Conservation (phyloP, 441 rosid species). For the Mallotus repandus region DNA sequence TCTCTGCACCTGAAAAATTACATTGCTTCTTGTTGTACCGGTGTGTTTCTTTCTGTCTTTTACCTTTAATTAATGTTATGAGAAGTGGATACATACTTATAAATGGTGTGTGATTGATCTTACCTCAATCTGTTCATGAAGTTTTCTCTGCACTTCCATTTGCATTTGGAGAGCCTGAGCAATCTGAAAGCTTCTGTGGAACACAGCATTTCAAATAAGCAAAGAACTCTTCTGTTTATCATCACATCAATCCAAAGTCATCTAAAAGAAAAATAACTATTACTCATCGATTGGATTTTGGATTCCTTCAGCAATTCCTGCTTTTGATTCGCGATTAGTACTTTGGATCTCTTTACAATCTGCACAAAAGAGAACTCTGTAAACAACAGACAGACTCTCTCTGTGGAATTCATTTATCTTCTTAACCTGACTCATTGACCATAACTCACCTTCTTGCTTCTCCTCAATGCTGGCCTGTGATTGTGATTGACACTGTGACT, state of each 20-base stretch:
- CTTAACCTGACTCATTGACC: background rate
- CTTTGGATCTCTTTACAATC: conserved; percentile 57
- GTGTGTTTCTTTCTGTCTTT: background rate
- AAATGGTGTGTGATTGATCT: background rate
- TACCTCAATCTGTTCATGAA: conserved; percentile 96
- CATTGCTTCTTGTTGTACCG: conserved; percentile 20
- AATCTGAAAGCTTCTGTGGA: conserved; percentile 63
- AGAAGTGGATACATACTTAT: too few species aligned
- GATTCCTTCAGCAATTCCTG: conserved; percentile 37
- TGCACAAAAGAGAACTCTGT: conserved; percentile 35
- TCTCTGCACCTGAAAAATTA: conserved; percentile 75
- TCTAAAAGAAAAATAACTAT: conserved; percentile 27
- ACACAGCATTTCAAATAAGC: conserved; percentile 21
- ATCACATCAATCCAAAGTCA: conserved; percentile 18
- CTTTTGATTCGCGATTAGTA: conserved; percentile 5
- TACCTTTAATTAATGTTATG: too few species aligned
- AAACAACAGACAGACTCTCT: conserved; percentile 5
- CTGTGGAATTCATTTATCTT: background rate
- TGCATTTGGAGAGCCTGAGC: conserved; percentile 83
- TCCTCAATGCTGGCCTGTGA: conserved; percentile 40
- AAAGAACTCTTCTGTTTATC: background rate
- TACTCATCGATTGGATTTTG: conserved; percentile 62
- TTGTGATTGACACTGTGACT: conserved; percentile 14
- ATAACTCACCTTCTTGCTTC: conserved; percentile 49
- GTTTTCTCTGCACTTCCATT: conserved; percentile 92